Evolutionary conservation across 2,329 filamentous ascomycete species (phyloP), one percentile per base, ranked within the genome.

Genomic region (Colletotrichum tanaceti): DNA sequence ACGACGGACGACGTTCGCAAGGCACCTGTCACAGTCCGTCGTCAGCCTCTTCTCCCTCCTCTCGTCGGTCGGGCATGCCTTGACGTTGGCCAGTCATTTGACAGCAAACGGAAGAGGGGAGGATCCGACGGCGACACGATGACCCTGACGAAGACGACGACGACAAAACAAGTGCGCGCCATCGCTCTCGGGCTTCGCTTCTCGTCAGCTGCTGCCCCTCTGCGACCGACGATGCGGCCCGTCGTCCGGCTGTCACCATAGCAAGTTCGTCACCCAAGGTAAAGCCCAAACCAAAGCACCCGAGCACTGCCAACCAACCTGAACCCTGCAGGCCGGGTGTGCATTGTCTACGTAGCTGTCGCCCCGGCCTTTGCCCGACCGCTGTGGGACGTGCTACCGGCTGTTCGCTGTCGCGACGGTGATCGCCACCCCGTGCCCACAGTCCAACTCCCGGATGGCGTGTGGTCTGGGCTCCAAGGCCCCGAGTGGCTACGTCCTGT

Each of bases 401-500:
- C 62, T 69, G 61, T 47, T 24, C 49, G 60, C 49, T 65, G 66
- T 66, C 57, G 58, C 62, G 50, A 58, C 66, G 62, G 41, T 57
- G 66, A 69, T 69, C 66, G 66, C 62, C 57, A 69, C 66, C 62
- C 66, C 66, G 66, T 69, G 58, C 39, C 66, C 62, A 69, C 66
- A 22, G 24, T 35, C 57, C 50, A 61, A 60, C 46, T 53, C 43
- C 55, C 66, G 66, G 57, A 61, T 66, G 38, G 50, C 32, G 18
- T 18, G 44, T 66, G 63, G 57, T 57, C 63, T 57, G 62, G 41
- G 66, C 20, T 57, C 62, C 63, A 66, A 50, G 62, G 63, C 63
- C 32, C 32, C 55, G 50, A 57, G 62, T 66, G 62, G 65, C 11
- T 24, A 41, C 28, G 18, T n/a, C n/a, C n/a, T n/a, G n/a, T 49